Percentiles rank a stretch among this genome's conserved stretches.
phyloP scores from a whole-genome alignment of 129 eudicot genomes.

The Ambrosia trifida region DNA sequence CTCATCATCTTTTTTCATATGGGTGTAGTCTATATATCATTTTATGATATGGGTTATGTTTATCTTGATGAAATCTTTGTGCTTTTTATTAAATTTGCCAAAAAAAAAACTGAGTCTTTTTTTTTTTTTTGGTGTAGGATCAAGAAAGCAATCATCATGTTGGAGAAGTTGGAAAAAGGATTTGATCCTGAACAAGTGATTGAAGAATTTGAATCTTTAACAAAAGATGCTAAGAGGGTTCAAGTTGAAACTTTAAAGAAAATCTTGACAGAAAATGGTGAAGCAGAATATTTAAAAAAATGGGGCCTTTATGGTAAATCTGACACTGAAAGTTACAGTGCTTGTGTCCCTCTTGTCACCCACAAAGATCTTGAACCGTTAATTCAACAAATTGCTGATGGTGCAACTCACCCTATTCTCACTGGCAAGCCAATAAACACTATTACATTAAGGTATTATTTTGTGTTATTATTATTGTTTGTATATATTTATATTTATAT shows the following conservation, averaged over 20 bases:
- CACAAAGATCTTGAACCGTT: constrained; percentile 77
- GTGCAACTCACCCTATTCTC: constrained; percentile 58
- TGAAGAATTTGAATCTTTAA: constrained; percentile 67
- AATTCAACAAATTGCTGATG: constrained; percentile 69
- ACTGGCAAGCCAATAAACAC: constrained; percentile 61
- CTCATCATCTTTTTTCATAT: constrained; percentile 7
- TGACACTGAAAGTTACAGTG: constrained; percentile 62
- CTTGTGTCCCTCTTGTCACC: constrained; percentile 76
- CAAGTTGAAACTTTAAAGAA: constrained; percentile 72
- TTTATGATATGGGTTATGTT: constrained; percentile 17
- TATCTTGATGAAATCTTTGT: constrained; percentile 14
- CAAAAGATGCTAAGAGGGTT: constrained; percentile 72
- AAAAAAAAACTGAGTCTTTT: constrained; percentile 10
- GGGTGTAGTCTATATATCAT: not conserved
- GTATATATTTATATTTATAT: no score
- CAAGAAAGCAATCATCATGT: constrained; percentile 34
- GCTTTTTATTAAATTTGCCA: constrained; percentile 14
- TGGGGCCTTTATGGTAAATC: constrained; percentile 76
- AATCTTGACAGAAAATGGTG: constrained; percentile 69
- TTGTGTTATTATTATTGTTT: constrained; percentile 4
- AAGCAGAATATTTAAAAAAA: constrained; percentile 66
- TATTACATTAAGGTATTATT: constrained; percentile 73
- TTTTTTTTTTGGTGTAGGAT: not conserved
- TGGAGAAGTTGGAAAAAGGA: constrained; percentile 55
- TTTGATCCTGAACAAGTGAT: constrained; percentile 55